Evolutionary conservation across 2,329 filamentous ascomycete species (phyloP).

Genomic region (Paecilomyces variotii): DNA sequence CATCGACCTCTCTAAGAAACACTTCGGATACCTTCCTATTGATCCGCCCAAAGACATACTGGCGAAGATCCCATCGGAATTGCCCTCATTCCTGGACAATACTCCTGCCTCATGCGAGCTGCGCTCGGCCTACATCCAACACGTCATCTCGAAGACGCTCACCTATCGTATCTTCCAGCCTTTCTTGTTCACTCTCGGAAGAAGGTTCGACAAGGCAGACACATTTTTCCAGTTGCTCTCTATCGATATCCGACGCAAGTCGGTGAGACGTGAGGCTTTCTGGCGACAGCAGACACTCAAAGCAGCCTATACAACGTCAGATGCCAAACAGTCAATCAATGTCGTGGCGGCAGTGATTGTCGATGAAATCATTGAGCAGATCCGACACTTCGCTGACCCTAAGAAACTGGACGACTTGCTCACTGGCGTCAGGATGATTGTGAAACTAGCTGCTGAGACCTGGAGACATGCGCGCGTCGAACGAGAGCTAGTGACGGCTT

Average conservation of each 20-base stretch:
- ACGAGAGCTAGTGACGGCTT: slow-evolving; percentile 47
- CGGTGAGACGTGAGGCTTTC: slow-evolving; percentile 48
- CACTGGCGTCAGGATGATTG: slow-evolving; percentile 45
- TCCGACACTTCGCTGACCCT: slow-evolving; percentile 47
- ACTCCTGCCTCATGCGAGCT: slow-evolving; percentile 45
- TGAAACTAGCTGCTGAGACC: slow-evolving; percentile 51
- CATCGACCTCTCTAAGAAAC: slow-evolving; percentile 43
- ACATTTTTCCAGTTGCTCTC: slow-evolving; percentile 48
- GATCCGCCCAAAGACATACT: slow-evolving; percentile 44
- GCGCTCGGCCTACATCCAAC: slow-evolving; percentile 47
- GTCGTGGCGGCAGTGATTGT: slow-evolving; percentile 48
- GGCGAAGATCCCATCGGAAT: slow-evolving; percentile 42
- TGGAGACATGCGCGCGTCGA: slow-evolving; percentile 52
- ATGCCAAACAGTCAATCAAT: slow-evolving; percentile 50
- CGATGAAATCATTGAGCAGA: slow-evolving; percentile 48
- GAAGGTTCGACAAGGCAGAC: slow-evolving; percentile 49
- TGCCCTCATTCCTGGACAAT: slow-evolving; percentile 49
- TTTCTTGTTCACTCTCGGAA: slow-evolving; percentile 49
- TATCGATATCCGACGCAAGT: slow-evolving; percentile 49
- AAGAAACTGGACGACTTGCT: slow-evolving; percentile 44
- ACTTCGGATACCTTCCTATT: slow-evolving; percentile 46
- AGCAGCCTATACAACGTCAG: slow-evolving; percentile 49
- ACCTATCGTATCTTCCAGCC: slow-evolving; percentile 50
- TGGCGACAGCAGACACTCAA: slow-evolving; percentile 53
- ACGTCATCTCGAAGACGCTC: slow-evolving; percentile 49